Conservation (phyloP, 208 protist genomes). For the Crithidia sp. region DNA sequence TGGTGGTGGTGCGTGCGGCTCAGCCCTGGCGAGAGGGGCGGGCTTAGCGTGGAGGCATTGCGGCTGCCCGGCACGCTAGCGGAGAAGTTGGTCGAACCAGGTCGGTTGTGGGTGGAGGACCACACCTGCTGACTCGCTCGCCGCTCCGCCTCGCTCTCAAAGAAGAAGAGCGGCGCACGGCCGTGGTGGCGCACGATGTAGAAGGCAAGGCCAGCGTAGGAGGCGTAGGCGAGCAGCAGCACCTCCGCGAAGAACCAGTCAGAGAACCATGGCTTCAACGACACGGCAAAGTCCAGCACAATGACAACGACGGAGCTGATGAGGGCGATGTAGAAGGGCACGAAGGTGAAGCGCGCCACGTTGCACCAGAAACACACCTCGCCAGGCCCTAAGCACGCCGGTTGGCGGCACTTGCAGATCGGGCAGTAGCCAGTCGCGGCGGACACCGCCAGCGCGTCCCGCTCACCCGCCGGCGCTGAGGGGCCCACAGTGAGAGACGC, state of each 20-base stretch:
- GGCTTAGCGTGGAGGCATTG: not conserved
- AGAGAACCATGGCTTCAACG: slow-evolving; percentile 68
- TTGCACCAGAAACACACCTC: slow-evolving; percentile 74
- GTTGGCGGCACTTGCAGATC: slow-evolving; percentile 56
- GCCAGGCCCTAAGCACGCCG: slow-evolving; percentile 41
- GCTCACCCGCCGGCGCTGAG: too few relatives aligned
- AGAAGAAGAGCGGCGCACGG: slow-evolving; percentile 18
- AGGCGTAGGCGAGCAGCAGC: slow-evolving; percentile 40
- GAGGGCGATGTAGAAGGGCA: slow-evolving; percentile 47
- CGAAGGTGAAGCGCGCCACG: slow-evolving; percentile 52
- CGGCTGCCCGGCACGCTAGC: not conserved
- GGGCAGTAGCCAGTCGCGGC: slow-evolving; percentile 41
- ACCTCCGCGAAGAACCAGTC: slow-evolving; percentile 53
- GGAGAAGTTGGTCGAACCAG: not conserved
- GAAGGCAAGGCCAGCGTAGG: slow-evolving; percentile 23
- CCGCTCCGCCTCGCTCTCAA: slow-evolving; percentile 22
- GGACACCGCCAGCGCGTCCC: not conserved
- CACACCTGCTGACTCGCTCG: slow-evolving; percentile 1
- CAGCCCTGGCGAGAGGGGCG: not conserved
- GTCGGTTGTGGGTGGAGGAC: slow-evolving; percentile 4
- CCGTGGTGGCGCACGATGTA: slow-evolving; percentile 32
- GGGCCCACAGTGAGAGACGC: too few relatives aligned
- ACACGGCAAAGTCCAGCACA: slow-evolving; percentile 45
- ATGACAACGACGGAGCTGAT: slow-evolving; percentile 35
- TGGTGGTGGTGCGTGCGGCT: not conserved